Evolutionary conservation across 2,329 filamentous ascomycete species (phyloP), one percentile per base, ranked within the genome.

Genomic region (Hypoxylon sp.): DNA sequence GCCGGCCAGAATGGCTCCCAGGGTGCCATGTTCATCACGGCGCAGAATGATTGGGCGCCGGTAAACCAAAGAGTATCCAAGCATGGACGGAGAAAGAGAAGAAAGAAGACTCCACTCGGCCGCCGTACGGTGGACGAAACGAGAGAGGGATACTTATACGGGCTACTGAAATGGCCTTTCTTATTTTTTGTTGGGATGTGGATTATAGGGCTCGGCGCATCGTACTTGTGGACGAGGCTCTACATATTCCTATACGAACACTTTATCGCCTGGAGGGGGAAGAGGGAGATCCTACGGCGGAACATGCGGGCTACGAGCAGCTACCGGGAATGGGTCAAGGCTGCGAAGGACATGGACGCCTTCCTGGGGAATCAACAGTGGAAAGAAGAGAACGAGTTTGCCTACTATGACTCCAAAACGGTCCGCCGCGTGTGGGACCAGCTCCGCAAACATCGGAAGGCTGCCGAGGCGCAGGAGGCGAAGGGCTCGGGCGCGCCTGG

Each of bases 161-260:
- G 87, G 1, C 76, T 99, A 46, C 82, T 97, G 53, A 97, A 98
- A 78, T 98, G 94, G 91, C 95, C 95, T 1, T 85, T 99, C 69
- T 83, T 99, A 32, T 77, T 93, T 32, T 85, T 91, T 41, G 93
- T 97, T 2, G 84, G 90, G 48, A 87, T 88, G 10, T 98, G 94
- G 93, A 87, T 99, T 50, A 73, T 87, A 0, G 87, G 91, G 13
- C 83, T 98, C 20, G 87, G 88, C 56, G 75, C 89, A 11, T 84
- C 88, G 15, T 99, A 99, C 77, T 80, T 95, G 28, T 80, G 91
- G 53, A 97, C 93, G 7, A 84, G 95, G 41, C 79, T 94, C 64
- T 99, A 99, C 79, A 95, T 99, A 69, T 93, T 90, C 79, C 79
- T 92, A 1, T 99, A 98, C 79, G 95, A 99, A 77, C 91, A 97